A percentile compares a stretch with the other conserved stretches of the same genome.
These are phyloP conservation scores for Wickerhamiella allomyrinae DNA, from an alignment of 805 yeast genomes.

Conservation along the genomic window DNA sequence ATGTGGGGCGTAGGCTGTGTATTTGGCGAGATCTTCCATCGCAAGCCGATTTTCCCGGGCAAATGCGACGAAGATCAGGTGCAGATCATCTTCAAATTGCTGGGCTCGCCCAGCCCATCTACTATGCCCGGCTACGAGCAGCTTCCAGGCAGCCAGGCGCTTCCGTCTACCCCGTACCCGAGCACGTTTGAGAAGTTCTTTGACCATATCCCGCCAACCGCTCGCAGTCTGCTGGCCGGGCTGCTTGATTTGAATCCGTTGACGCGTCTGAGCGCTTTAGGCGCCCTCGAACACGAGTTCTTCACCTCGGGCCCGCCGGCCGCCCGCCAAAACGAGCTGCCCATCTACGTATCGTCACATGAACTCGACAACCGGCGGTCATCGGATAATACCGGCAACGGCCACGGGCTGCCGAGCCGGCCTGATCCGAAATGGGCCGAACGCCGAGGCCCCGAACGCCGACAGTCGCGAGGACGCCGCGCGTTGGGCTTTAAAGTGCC, in stretches of 20 bases:
- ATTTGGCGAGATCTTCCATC: constrained; percentile 75
- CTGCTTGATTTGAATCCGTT: constrained; percentile 58
- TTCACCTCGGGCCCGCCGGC: constrained; percentile 59
- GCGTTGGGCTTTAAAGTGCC: constrained; percentile 17
- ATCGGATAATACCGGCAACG: background rate
- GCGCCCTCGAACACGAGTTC: constrained; percentile 58
- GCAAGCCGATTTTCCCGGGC: constrained; percentile 76
- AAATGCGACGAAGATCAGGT: constrained; percentile 80
- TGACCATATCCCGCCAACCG: constrained; percentile 16
- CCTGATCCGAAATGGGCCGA: background rate
- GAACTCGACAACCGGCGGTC: constrained; percentile 46
- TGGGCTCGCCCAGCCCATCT: constrained; percentile 61
- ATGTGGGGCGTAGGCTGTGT: constrained; percentile 98
- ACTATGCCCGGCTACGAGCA: constrained; percentile 47
- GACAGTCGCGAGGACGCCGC: constrained; percentile 4
- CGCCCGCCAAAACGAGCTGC: constrained; percentile 37
- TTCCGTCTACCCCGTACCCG: constrained; percentile 16
- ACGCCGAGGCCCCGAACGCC: constrained; percentile 1
- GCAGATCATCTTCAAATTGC: constrained; percentile 56
- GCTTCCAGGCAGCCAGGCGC: constrained; percentile 33
- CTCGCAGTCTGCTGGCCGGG: constrained; percentile 34
- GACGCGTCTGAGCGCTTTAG: constrained; percentile 61
- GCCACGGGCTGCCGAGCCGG: constrained; percentile 1
- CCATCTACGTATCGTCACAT: constrained; percentile 72
- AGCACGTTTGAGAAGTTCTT: constrained; percentile 31